Percentiles rank a stretch among this genome's conserved stretches.
Conservation (phyloP, 2,329 filamentous ascomycete genomes). For the Phyllachora maydis region DNA sequence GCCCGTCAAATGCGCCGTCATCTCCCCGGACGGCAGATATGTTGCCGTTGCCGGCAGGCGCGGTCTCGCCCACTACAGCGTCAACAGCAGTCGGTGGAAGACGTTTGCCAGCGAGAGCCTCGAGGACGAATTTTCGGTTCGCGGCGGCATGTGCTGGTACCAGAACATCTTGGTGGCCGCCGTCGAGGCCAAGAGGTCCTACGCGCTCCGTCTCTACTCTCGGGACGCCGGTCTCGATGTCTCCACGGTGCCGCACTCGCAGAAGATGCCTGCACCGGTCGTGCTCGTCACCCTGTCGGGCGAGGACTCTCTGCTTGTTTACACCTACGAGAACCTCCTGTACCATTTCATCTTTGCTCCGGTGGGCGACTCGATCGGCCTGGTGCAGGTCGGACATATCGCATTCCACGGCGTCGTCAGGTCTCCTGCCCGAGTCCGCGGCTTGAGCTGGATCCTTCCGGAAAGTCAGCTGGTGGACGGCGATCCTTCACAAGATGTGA, state of each 20-base stretch:
- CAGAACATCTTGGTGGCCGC: conserved; percentile 87
- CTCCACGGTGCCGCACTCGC: conserved; percentile 51
- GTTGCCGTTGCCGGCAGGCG: conserved; percentile 87
- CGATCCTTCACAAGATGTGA: conserved; percentile 88
- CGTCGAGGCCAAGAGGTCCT: conserved; percentile 44
- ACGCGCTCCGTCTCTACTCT: conserved; percentile 82
- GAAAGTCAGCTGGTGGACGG: conserved; percentile 77
- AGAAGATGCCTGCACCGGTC: conserved; percentile 66
- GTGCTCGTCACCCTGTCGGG: conserved; percentile 78
- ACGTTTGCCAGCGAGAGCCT: conserved; percentile 64
- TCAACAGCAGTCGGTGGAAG: conserved; percentile 88
- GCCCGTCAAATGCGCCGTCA: conserved; percentile 73
- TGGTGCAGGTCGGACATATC: conserved; percentile 93
- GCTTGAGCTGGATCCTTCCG: conserved; percentile 87
- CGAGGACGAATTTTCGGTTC: conserved; percentile 80
- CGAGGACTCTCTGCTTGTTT: conserved; percentile 85
- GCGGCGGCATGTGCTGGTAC: conserved; percentile 97
- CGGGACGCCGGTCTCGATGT: conserved; percentile 63
- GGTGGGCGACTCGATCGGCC: conserved; percentile 44
- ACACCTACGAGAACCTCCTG: conserved; percentile 89
- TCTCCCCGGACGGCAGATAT: conserved; percentile 84
- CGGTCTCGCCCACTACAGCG: conserved; percentile 86
- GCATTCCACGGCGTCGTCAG: conserved; percentile 92
- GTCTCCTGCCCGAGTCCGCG: conserved; percentile 77
- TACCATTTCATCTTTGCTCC: conserved; percentile 85